Base-by-base conservation (phyloP, 2,329 filamentous ascomycete genomes). In the Albifimbria verrucaria region DNA sequence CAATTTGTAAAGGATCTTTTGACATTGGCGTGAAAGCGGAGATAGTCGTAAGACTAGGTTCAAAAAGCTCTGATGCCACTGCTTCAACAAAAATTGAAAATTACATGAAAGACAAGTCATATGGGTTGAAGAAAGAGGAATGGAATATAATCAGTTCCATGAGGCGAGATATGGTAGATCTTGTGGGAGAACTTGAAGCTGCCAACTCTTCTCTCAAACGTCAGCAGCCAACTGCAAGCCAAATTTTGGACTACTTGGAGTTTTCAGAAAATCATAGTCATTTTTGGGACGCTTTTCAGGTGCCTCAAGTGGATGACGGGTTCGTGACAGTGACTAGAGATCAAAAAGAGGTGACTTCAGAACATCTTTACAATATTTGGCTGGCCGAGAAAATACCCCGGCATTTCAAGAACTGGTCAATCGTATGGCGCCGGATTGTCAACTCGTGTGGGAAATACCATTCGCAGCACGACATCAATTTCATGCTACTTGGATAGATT, bases 1-100 rank as follows among this genome's bases (percentile, higher is more conserved):
- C 77, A 90, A 64, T 85, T 89, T 46, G 65, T 89, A 0, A 80
- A 85, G 54, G 86, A 90, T 41, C 65, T 90, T 68, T 84, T 3
- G 71, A 82, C 1, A 79, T 83, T 26, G 85, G 84, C 0, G 82
- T 90, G 7, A 59, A 73, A 0, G 1, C 57, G 0, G 45, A 62
- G 0, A 36, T 59, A 0, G 87, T 90, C 52, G 78, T 88, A 1
- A 78, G 88, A 0, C 72, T 91, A 0, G 88, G 88, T 0, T 78
- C 77, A 0, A 88, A 88, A 55, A 80, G 62, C 0, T 83, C 77
- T 0, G 23, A 61, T 0, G 64, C 67, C 4, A 89, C 84, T 0
- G 68, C 71, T 2, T 48, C 58, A 0, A 67, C 89, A 0, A 72
- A 64, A 2, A 64, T 88, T 1, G 72, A 64, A 0, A 68, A 73